These are phyloP conservation scores for Penicillium sp. DNA, from an alignment of 2,329 filamentous ascomycete species.

Conservation along the genomic window DNA sequence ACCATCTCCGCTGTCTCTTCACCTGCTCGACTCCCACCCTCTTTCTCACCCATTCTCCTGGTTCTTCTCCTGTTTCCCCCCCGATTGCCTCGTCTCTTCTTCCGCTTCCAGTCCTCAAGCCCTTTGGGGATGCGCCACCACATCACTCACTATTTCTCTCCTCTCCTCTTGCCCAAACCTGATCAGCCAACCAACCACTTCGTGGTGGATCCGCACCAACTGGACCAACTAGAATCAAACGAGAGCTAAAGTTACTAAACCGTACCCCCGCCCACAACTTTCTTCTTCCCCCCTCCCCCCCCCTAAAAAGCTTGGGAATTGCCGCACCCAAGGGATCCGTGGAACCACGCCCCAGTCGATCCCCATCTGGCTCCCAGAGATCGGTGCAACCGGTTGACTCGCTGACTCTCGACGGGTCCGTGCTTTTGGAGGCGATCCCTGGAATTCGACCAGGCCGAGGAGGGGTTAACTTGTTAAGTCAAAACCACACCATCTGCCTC, in stretches of 20 bases:
- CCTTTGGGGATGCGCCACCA: neutral
- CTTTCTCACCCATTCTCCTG: neutral
- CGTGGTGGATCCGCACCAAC: conserved; percentile 5
- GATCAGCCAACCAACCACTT: neutral
- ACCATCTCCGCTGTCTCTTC: neutral
- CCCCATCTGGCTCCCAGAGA: conserved; percentile 25
- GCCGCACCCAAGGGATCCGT: conserved; percentile 28
- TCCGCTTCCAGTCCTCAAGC: neutral
- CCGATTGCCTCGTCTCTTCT: neutral
- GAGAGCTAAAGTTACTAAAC: neutral
- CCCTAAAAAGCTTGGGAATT: conserved; percentile 29
- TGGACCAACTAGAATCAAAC: neutral
- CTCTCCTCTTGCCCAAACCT: neutral
- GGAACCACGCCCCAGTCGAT: conserved; percentile 26
- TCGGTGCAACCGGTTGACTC: conserved; percentile 27
- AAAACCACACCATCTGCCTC: conserved; percentile 22
- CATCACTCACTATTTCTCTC: neutral
- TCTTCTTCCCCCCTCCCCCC: neutral
- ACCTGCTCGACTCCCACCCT: neutral
- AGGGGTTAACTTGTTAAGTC: conserved; percentile 29
- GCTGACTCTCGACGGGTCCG: conserved; percentile 25
- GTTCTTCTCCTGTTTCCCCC: neutral
- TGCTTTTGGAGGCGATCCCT: conserved; percentile 26
- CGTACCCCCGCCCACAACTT: neutral
- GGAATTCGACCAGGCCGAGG: conserved; percentile 11